phyloP scores from a whole-genome alignment of 2,329 filamentous ascomycete genomes.

The Fusarium sp. region DNA sequence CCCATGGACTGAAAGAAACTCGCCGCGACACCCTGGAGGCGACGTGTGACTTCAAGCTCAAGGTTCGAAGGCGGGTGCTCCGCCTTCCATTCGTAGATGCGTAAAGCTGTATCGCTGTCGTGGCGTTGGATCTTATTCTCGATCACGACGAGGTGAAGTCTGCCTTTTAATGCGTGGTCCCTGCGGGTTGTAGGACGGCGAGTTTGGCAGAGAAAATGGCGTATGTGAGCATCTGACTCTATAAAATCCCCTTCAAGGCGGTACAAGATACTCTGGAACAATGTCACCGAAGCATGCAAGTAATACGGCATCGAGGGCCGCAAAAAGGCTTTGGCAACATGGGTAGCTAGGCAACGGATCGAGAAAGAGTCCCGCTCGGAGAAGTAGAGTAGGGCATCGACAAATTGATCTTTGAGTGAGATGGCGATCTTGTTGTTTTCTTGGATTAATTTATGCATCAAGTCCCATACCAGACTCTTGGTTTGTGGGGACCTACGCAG shows the following conservation, averaged over 20 bases:
- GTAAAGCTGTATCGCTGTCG: constrained; percentile 36
- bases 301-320: constrained; percentile 42
- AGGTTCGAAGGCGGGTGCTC: constrained; percentile 37
- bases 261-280: constrained; percentile 42
- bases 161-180: constrained; percentile 40
- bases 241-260: constrained; percentile 36
- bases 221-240: constrained; percentile 19
- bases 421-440: neutral
- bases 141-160: constrained; percentile 43
- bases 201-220: constrained; percentile 3
- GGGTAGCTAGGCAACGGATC: constrained; percentile 31
- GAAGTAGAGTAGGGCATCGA: neutral
- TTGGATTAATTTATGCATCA: neutral
- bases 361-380: constrained; percentile 35
- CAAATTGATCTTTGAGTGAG: neutral
- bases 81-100: constrained; percentile 44
- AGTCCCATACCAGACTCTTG: neutral
- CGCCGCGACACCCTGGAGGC: constrained; percentile 41
- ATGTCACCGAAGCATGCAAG: constrained; percentile 38
- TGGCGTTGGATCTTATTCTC: constrained; percentile 45
- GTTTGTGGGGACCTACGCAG: neutral
- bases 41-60: constrained; percentile 42
- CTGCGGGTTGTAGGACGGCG: constrained; percentile 25
- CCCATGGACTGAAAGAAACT: constrained; percentile 45
- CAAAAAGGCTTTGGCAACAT: constrained; percentile 25